Conservation (phyloP, 768 basidiomycete species). For the Lactarius indigo region DNA sequence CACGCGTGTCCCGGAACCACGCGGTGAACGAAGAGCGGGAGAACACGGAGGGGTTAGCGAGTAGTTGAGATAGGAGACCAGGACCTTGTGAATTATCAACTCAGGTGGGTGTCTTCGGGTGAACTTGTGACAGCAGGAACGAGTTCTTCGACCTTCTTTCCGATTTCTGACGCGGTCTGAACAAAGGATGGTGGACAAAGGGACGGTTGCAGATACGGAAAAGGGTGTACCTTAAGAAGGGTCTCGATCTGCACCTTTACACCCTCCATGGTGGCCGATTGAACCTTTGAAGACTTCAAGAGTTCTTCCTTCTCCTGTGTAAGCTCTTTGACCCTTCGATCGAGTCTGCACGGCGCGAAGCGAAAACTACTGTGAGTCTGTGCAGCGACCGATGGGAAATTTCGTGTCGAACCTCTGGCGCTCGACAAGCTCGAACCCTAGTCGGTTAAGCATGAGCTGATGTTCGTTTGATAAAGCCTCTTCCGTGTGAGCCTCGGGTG, state of each 20-base stretch:
- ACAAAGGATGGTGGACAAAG: slow-evolving; percentile 8
- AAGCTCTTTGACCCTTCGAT: slow-evolving; percentile 67
- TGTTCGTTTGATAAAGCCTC: slow-evolving; percentile 67
- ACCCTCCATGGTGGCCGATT: slow-evolving; percentile 66
- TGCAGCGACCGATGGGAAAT: slow-evolving; percentile 21
- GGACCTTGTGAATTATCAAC: neutral
- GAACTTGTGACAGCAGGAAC: slow-evolving; percentile 10
- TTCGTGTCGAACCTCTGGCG: slow-evolving; percentile 66
- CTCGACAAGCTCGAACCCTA: slow-evolving; percentile 84
- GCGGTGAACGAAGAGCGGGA: neutral
- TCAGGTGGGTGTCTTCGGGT: neutral
- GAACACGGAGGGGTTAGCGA: neutral
- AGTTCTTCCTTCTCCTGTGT: slow-evolving; percentile 70
- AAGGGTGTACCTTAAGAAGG: slow-evolving; percentile 58
- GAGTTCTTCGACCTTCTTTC: slow-evolving; percentile 27
- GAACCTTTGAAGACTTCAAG: slow-evolving; percentile 74
- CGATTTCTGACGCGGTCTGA: slow-evolving; percentile 24
- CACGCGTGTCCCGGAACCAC: neutral
- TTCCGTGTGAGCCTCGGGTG: slow-evolving; percentile 57
- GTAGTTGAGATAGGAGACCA: neutral
- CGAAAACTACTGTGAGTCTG: slow-evolving; percentile 15
- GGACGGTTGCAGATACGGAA: neutral
- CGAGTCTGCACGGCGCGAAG: slow-evolving; percentile 48
- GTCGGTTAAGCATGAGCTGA: slow-evolving; percentile 81
- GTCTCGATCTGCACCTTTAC: slow-evolving; percentile 76